Conservation (phyloP, 2,329 filamentous ascomycete genomes). For the Elsinoe perseae region DNA sequence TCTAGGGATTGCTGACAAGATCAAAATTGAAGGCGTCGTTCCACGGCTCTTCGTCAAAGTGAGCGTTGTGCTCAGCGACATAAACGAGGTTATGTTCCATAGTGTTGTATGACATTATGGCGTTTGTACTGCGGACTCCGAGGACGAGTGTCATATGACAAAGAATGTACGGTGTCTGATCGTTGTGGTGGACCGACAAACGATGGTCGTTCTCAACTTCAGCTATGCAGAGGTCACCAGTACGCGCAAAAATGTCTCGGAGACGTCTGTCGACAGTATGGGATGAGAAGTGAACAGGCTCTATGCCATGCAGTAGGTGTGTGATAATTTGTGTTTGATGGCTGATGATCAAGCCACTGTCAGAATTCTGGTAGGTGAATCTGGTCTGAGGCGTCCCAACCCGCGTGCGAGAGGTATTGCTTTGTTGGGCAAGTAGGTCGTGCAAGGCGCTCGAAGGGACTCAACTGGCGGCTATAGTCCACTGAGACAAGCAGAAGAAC, state of each 20-base stretch:
- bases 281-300: background rate
- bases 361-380: conserved; percentile 1
- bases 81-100: conserved; percentile 32
- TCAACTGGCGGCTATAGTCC: background rate
- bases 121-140: background rate
- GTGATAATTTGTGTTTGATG: background rate
- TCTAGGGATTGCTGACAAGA: background rate
- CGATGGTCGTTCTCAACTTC: conserved; percentile 1
- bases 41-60: conserved; percentile 29
- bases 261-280: background rate
- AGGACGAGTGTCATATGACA: background rate
- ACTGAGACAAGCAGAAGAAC: background rate
- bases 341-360: background rate
- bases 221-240: background rate
- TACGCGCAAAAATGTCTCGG: background rate
- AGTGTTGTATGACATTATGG: conserved; percentile 16
- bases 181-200: conserved; percentile 2
- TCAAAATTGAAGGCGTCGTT: conserved; percentile 26
- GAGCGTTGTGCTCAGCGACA: conserved; percentile 38
- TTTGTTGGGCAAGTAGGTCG: background rate
- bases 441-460: conserved; percentile 8
- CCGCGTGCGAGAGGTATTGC: conserved; percentile 4
- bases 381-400: background rate
- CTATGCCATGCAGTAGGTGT: conserved; percentile 8
- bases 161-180: background rate